phyloP scores from a whole-genome alignment of 495 filamentous ascomycete genomes.

The Clavariopsis aquatica region DNA sequence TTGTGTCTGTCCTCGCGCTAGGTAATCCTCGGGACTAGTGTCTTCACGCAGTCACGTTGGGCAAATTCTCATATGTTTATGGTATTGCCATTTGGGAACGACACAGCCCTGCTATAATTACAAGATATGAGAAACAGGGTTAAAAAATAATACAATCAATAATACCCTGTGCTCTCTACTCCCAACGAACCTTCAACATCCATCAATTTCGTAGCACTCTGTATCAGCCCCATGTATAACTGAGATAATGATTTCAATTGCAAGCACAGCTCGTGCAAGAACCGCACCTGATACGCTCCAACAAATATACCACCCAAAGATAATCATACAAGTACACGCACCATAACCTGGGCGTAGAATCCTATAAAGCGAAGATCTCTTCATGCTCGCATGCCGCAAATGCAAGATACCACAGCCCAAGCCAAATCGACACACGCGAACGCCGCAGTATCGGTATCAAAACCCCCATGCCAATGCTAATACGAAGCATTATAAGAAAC shows the following conservation, averaged over 20 bases:
- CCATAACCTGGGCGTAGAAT: background rate
- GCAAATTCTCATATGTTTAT: no score
- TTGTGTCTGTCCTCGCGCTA: slow-evolving; percentile 20
- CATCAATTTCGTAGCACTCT: no score
- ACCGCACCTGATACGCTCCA: background rate
- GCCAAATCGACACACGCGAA: background rate
- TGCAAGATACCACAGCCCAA: slow-evolving; percentile 4
- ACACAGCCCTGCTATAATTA: background rate
- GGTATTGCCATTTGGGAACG: background rate
- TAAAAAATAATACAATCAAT: no score
- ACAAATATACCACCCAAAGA: background rate
- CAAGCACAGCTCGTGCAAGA: background rate
- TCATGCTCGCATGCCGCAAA: background rate
- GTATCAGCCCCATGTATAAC: no score
- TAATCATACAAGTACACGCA: slow-evolving; percentile 5
- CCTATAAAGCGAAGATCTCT: background rate
- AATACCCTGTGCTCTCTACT: no score
- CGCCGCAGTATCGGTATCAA: background rate
- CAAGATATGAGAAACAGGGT: background rate
- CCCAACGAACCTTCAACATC: no score
- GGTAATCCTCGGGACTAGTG: slow-evolving; percentile 7
- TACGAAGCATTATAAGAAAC: background rate
- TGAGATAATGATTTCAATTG: background rate
- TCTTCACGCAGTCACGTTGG: slow-evolving; percentile 14
- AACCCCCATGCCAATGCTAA: background rate